Evolutionary conservation across 805 yeast species (phyloP).

Genomic region (Myxozyma kluyveri): DNA sequence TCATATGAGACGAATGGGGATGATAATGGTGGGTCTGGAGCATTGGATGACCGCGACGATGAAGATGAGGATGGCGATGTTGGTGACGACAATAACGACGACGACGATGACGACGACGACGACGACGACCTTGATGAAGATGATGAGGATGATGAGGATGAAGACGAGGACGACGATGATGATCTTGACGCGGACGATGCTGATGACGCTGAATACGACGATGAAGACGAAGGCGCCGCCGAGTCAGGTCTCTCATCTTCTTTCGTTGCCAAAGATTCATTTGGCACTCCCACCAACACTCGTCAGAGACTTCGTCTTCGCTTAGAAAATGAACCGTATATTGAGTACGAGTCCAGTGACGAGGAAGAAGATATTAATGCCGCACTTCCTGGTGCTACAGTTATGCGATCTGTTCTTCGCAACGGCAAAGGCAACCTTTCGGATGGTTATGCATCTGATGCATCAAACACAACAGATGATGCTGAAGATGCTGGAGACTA

Average conservation of each 20-base stretch:
- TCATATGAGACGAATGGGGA: not conserved
- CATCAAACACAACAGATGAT: constrained; percentile 17
- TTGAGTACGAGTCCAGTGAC: constrained; percentile 18
- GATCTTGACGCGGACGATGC: constrained; percentile 1
- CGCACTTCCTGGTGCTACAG: not conserved
- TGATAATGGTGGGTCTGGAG: not conserved
- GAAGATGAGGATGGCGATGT: constrained; percentile 14
- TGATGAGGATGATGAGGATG: constrained; percentile 9
- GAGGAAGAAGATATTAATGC: no score
- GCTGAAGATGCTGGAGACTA: not conserved
- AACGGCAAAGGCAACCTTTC: constrained; percentile 3
- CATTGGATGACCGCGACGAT: constrained; percentile 3
- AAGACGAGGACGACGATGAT: constrained; percentile 1
- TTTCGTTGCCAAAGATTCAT: not conserved
- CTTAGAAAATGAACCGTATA: constrained; percentile 11
- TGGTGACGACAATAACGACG: constrained; percentile 16
- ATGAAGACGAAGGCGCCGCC: not conserved
- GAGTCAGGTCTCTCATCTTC: not conserved
- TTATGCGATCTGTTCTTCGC: not conserved
- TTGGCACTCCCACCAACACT: not conserved
- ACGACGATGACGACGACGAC: constrained; percentile 14
- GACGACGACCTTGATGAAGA: constrained; percentile 15
- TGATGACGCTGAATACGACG: not conserved
- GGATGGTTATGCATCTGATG: constrained; percentile 28
- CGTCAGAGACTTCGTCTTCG: constrained; percentile 8